Conservation (phyloP, 345 rosid species). For the Rhodamnia rubescens region DNA sequence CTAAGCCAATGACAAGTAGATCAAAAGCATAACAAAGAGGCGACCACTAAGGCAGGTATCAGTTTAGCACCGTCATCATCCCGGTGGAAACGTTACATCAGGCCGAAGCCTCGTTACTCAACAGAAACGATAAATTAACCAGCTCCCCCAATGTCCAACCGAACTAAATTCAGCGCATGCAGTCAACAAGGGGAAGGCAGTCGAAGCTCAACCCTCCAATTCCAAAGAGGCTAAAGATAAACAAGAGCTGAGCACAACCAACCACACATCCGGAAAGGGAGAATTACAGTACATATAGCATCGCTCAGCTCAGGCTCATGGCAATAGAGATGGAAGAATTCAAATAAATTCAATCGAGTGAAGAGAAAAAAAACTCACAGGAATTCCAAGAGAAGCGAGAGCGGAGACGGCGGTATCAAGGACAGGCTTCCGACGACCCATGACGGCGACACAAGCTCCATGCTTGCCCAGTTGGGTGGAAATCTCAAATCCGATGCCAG, state of each 20-base stretch:
- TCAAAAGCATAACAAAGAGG: neutral
- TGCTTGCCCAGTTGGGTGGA: conserved; percentile 56
- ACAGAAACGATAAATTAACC: neutral
- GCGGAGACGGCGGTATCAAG: conserved; percentile 54
- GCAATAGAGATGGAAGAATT: neutral
- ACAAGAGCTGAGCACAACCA: neutral
- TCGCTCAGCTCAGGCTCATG: neutral
- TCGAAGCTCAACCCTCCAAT: neutral
- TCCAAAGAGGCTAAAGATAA: neutral
- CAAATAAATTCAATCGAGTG: neutral
- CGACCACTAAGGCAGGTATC: neutral
- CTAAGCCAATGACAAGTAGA: neutral
- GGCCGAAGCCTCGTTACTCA: neutral
- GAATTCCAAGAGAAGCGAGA: conserved; percentile 52
- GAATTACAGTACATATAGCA: neutral
- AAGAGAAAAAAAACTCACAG: conserved; percentile 12
- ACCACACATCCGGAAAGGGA: neutral
- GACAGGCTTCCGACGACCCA: conserved; percentile 64
- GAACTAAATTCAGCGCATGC: neutral
- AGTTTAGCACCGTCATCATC: neutral
- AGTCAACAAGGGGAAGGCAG: neutral
- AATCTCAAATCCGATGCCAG: conserved; percentile 84
- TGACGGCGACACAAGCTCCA: conserved; percentile 68
- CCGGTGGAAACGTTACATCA: neutral
- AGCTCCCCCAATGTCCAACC: neutral